Evolutionary conservation across 306 rosid species (phyloP).

Genomic region (Mimosa bimucronata): DNA sequence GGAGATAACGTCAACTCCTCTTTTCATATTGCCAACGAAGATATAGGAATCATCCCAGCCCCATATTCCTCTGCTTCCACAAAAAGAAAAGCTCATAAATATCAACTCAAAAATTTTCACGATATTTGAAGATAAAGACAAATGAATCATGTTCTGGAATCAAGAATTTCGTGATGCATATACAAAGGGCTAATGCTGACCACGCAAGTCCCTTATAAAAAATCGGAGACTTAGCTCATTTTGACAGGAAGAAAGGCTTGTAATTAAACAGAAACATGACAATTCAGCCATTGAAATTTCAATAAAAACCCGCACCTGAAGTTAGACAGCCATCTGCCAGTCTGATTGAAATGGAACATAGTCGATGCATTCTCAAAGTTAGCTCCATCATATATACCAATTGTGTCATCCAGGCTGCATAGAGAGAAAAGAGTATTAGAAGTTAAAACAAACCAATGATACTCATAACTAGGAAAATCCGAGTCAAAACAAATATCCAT

Average conservation of each 20-base stretch:
- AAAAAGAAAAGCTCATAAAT: constrained; percentile 32
- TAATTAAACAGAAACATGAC: background rate
- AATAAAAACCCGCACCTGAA: constrained; percentile 65
- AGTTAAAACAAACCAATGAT: constrained; percentile 15
- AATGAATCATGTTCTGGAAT: background rate
- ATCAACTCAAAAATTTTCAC: constrained; percentile 14
- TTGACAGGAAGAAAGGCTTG: constrained; percentile 1
- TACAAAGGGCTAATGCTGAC: background rate
- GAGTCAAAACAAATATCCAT: background rate
- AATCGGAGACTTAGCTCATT: background rate
- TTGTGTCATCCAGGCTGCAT: constrained; percentile 66
- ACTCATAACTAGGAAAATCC: constrained; percentile 4
- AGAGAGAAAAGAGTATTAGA: constrained; percentile 25
- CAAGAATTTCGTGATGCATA: constrained; percentile 1
- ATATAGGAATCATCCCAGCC: constrained; percentile 83
- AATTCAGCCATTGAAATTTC: constrained; percentile 19
- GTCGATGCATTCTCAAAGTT: constrained; percentile 53
- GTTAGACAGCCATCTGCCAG: constrained; percentile 73
- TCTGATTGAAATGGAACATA: constrained; percentile 62
- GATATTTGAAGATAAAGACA: background rate
- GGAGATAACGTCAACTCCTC: constrained; percentile 82
- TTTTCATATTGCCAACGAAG: constrained; percentile 80
- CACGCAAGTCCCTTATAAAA: background rate
- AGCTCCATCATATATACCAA: constrained; percentile 68
- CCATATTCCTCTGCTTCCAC: constrained; percentile 83